Evolutionary conservation across 768 basidiomycete species (phyloP).

Genomic region (Leccinum olivaceopallidum): DNA sequence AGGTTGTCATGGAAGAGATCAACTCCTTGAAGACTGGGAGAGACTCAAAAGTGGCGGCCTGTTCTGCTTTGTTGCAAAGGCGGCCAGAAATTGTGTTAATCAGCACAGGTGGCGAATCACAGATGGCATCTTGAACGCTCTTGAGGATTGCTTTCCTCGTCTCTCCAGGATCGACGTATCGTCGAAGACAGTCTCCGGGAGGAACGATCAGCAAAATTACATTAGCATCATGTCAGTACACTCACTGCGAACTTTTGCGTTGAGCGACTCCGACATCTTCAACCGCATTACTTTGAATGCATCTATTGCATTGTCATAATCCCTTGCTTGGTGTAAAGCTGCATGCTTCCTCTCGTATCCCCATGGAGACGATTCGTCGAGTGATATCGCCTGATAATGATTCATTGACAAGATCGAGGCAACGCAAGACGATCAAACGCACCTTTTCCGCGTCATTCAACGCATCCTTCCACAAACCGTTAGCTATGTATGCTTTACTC

Average conservation of each 20-base stretch:
- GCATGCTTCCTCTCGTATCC: constrained; percentile 6
- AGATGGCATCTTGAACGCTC: neutral
- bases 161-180: neutral
- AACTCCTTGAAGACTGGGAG: neutral
- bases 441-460: constrained; percentile 2
- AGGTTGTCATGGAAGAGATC: neutral
- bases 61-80: neutral
- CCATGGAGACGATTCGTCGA: neutral
- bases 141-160: neutral
- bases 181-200: neutral
- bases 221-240: neutral
- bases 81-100: neutral
- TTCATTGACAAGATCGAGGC: neutral
- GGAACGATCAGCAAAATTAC: neutral
- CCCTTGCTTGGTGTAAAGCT: neutral
- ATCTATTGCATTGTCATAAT: neutral
- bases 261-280: neutral
- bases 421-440: neutral
- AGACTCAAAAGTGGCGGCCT: neutral
- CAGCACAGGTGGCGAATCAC: neutral
- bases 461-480: neutral
- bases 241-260: constrained; percentile 3
- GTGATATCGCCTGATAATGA: constrained; percentile 1
- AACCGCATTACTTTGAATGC: constrained; percentile 5
- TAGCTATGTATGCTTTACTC: neutral